Evolutionary conservation across 1,139 yeast species (phyloP).

Genomic region (Fermentozyma sake): DNA sequence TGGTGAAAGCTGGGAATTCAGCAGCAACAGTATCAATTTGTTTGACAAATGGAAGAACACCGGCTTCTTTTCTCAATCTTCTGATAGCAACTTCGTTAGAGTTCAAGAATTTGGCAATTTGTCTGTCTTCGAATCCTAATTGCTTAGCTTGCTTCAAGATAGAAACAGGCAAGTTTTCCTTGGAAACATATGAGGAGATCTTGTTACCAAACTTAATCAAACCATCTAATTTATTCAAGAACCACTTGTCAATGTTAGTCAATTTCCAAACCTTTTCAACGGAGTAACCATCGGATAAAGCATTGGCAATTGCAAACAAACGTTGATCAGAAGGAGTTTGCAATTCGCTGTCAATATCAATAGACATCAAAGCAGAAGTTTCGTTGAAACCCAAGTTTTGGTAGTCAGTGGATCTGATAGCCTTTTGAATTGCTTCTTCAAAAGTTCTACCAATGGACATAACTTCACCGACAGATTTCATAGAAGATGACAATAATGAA

Average conservation of each 20-base stretch:
- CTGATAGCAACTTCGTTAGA: slow-evolving; percentile 94
- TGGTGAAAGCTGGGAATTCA: slow-evolving; percentile 96
- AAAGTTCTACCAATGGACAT: slow-evolving; percentile 98
- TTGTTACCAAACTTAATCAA: slow-evolving; percentile 66
- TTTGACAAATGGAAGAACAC: slow-evolving; percentile 88
- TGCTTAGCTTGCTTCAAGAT: slow-evolving; percentile 87
- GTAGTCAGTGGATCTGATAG: slow-evolving; percentile 93
- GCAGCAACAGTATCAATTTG: slow-evolving; percentile 99
- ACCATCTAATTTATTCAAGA: slow-evolving; percentile 77
- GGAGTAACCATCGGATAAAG: slow-evolving; percentile 76
- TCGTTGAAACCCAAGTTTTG: slow-evolving; percentile 91
- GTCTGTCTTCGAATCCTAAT: slow-evolving; percentile 95
- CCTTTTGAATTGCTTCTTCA: slow-evolving; percentile 97
- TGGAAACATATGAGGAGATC: slow-evolving; percentile 54
- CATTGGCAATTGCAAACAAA: slow-evolving; percentile 94
- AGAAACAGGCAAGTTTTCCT: slow-evolving; percentile 56
- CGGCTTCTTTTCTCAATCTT: slow-evolving; percentile 82
- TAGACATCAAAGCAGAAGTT: slow-evolving; percentile 81
- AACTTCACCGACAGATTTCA: slow-evolving; percentile 99
- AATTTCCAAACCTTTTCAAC: slow-evolving; percentile 90
- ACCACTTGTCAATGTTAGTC: slow-evolving; percentile 96
- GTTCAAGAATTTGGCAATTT: slow-evolving; percentile 83
- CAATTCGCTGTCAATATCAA: slow-evolving; percentile 85
- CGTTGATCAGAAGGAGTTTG: slow-evolving; percentile 97
- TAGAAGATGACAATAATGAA: slow-evolving; percentile 81